These are phyloP conservation scores for Arachis hypogaea DNA, from an alignment of 306 rosid genomes.

Conservation along the genomic window DNA sequence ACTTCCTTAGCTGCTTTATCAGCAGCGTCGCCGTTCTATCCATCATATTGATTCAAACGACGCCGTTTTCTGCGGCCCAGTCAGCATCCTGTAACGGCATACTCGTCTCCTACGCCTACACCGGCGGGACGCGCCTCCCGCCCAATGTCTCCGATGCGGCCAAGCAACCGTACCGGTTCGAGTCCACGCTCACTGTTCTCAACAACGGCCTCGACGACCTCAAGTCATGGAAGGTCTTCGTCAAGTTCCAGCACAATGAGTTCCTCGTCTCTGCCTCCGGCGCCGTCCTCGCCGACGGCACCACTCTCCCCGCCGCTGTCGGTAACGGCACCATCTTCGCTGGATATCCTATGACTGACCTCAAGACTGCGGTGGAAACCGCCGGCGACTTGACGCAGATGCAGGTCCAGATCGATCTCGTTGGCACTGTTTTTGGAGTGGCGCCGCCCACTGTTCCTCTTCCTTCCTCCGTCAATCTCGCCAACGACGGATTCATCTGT, in stretches of 20 bases:
- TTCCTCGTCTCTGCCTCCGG: constrained; percentile 69
- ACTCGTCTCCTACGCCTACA: constrained; percentile 65
- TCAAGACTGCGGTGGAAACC: constrained; percentile 84
- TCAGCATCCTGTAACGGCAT: constrained; percentile 70
- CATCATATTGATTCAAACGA: constrained; percentile 38
- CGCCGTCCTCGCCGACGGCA: constrained; percentile 70
- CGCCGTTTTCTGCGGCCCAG: constrained; percentile 45
- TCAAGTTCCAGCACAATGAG: constrained; percentile 78
- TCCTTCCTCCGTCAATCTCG: constrained; percentile 71
- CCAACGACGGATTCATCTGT: constrained; percentile 78
- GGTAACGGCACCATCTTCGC: constrained; percentile 80
- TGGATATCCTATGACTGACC: constrained; percentile 81
- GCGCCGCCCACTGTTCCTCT: constrained; percentile 69
- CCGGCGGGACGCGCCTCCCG: constrained; percentile 46
- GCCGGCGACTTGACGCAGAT: constrained; percentile 93
- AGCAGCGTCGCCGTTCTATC: constrained; percentile 33
- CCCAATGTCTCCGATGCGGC: constrained; percentile 55
- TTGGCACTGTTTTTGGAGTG: constrained; percentile 85
- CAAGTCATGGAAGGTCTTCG: constrained; percentile 83
- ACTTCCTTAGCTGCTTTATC: not conserved
- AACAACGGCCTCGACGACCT: constrained; percentile 83
- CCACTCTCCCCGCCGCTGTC: constrained; percentile 58
- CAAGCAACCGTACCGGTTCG: constrained; percentile 73
- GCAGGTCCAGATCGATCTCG: constrained; percentile 63
- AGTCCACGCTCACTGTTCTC: constrained; percentile 69